Conservation (phyloP, 202 grass and related monocot species). For the Sporobolus alterniflorus region DNA sequence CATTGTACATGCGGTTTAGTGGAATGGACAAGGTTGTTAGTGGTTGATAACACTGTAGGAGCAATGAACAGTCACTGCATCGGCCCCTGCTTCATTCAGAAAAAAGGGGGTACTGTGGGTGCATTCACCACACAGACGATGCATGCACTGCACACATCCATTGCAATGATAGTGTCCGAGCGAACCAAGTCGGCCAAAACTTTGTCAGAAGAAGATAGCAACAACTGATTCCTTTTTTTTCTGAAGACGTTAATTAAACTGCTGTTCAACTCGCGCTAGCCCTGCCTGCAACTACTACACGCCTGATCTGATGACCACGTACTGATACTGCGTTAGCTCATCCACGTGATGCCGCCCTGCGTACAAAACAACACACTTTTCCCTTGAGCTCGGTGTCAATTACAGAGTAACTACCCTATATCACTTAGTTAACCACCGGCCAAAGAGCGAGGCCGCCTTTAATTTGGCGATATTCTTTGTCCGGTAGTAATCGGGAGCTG, state of each 20-base stretch:
- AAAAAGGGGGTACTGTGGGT: no score
- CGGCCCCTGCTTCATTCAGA: neutral
- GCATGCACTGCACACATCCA: constrained; percentile 11
- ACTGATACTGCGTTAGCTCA: no score
- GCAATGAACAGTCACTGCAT: constrained; percentile 11
- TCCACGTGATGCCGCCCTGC: no score
- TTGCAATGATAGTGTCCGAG: neutral
- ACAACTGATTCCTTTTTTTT: no score
- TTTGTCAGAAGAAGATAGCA: no score
- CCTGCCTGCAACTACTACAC: no score
- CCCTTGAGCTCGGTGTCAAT: no score
- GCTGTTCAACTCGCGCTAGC: no score
- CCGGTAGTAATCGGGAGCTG: constrained; percentile 43
- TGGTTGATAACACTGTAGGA: neutral
- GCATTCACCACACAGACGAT: no score
- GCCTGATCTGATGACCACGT: no score
- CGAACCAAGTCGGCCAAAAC: neutral
- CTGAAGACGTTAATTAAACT: no score
- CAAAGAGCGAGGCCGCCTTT: constrained; percentile 15
- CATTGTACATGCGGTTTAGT: neutral
- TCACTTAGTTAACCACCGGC: constrained; percentile 24
- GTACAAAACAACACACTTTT: no score
- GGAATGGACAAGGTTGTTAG: neutral
- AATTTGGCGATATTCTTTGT: constrained; percentile 45
- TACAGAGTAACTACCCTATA: neutral